Evolutionary conservation across 257 asterid species (phyloP), one percentile per base, ranked within the genome.

Genomic region (Leptodermis oblonga): DNA sequence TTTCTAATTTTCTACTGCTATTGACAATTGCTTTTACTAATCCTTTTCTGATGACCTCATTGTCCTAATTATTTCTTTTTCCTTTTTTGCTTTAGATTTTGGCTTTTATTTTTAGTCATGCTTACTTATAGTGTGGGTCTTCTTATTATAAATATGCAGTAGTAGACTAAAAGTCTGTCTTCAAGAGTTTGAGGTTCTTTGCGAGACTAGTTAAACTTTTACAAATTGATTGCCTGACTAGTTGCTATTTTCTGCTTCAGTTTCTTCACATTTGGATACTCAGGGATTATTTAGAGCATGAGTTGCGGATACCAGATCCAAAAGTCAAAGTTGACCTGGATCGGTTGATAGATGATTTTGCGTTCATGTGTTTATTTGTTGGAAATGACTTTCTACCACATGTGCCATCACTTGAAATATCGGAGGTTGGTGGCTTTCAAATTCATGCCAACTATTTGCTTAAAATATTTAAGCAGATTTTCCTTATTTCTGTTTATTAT

Each of bases 351-450:
- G 91, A 87, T 80, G 95, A 87, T 75, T 87, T 85, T 74, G 83
- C 85, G 34, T 83, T 87, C 80, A 82, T 87, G 86, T 85, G 91
- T 63, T 66, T 87, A 58, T 81, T 85, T 77, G 83, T 85, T 51
- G 89, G 95, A 73, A 87, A 87, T 83, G 95, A 87, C 75, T 87
- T 87, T 79, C 79, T 87, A 48, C 95, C 95, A 3, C 91, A 80
- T 25, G 73, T 87, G 73, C 88, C 90, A 22, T 85, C 94, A 15
- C 76, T 87, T 73, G 87, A 85, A 60, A 80, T 83, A 80, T 72
- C 85, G 39, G 87, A 87, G 95, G 95, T 87, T 70, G 72, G 83
- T 60, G 72, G 11, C 78, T 70, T 48, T 60, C 28, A 49, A 64
- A 62, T 11, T 62, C 31, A 34, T 31, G 14, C 26, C 33, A 60